Evolutionary conservation across 306 rosid genomes (phyloP), one percentile per base, ranked within the genome.

Genomic region (Chamaecrista fasciculata): DNA sequence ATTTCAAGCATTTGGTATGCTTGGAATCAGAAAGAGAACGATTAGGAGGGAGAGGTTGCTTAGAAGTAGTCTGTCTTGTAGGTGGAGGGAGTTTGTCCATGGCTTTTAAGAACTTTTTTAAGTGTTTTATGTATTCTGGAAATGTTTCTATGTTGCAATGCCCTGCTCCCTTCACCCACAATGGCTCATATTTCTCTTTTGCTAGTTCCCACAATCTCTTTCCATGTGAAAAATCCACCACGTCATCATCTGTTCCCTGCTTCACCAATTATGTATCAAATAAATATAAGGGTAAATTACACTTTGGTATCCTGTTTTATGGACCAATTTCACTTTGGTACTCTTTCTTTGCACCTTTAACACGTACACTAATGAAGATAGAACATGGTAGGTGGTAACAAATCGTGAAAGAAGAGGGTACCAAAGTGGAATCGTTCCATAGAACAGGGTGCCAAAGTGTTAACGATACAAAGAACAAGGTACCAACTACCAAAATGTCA

Each of bases 151-250:
- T 86, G 86, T 89, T 89, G 84, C 96, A 89, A 39, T 89, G 96
- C 20, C 96, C 91, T 5, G 91, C 96, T 2, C 96, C 96, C 70
- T 86, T 84, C 67, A 89, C 89, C 96, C 96, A 89, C 61, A 89
- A 72, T 0, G 96, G 96, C 2, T 89, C 91, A 28, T 78, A 89
- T 40, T 89, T 89, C 73, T 89, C 91, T 78, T 84, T 89, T 21
- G 96, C 37, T 39, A 89, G 91, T 73, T 86, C 96, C 96, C 91
- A 89, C 15, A 89, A 60, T 26, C 91, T 83, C 82, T 86, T 89
- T 61, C 96, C 96, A 57, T 89, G 96, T 66, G 91, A 86, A 78
- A 69, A 82, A 66, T 89, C 87, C 19, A 89, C 91, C 49, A 89
- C 80, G 39, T 89, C 89, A 71, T 89, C 96, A 4, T 76, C 76